Evolutionary conservation across 495 filamentous ascomycete species (phyloP), one percentile per base, ranked within the genome.

Genomic region (Podospora pseudocomata): DNA sequence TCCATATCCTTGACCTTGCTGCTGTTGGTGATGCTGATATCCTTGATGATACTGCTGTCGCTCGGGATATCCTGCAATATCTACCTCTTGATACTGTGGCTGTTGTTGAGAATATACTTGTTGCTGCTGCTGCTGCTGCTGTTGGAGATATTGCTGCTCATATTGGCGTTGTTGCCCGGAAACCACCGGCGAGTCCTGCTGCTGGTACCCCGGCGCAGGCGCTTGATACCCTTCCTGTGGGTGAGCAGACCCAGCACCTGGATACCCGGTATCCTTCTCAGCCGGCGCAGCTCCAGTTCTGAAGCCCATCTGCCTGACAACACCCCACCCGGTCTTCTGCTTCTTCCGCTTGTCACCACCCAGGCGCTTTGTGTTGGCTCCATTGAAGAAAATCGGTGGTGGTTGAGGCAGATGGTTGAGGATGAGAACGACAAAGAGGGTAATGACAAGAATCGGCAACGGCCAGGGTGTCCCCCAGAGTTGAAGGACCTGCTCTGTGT

Each of bases 401-500:
- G 75, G 76, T 57, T 78, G 72, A 0, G 73, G 78, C 2, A 80
- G 20, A 63, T 80, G 77, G 30, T 76, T 79, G 23, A 80, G 30
- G 11, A 78, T 49, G 19, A 82, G 72, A 3, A 80, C 74, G 34
- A 71, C 9, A 27, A 78, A 73, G 60, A 79, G 75, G 23, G 66
- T 66, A 20, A 83, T 68, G 28, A 75, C 72, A 26, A 81, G 73
- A 0, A 74, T 79, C 0, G 79, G 79, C 44, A 83, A 66, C 67
- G 81, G 76, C 80, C 80, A 83, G 0, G 77, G 70, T 28, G 70
- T 77, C 32, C 64, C 62, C 15, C 73, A 64, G 56, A 77, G 79
- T 15, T 63, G 44, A 5, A 68, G 61, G 7, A 70, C 72, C n/a
- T 60, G 72, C 4, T 75, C 66, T 9, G 66, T 15, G 69, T 77